Percentiles rank a stretch among this genome's conserved stretches.
phyloP scores from a whole-genome alignment of 2,329 filamentous ascomycete genomes.

The Penicillium sclerotigenum region DNA sequence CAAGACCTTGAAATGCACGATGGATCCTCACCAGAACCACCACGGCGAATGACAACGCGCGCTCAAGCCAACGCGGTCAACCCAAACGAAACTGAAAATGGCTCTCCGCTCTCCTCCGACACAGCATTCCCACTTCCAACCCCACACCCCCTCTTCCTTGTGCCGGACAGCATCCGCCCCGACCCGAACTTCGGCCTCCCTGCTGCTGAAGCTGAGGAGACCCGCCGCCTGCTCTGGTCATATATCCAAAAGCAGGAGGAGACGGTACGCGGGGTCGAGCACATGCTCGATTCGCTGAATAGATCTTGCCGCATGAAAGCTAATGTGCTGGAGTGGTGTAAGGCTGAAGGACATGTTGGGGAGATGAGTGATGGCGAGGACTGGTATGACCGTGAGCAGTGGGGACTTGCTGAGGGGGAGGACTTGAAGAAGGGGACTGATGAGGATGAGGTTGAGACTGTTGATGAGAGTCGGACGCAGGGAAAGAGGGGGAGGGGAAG shows the following conservation, averaged over 20 bases:
- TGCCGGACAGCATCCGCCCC: constrained; percentile 50
- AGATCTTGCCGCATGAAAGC: constrained; percentile 59
- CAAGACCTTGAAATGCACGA: constrained; percentile 35
- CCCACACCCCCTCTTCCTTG: constrained; percentile 57
- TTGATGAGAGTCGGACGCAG: constrained; percentile 40
- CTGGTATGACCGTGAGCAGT: constrained; percentile 63
- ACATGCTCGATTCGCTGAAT: constrained; percentile 55
- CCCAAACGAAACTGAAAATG: constrained; percentile 29
- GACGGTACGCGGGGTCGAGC: constrained; percentile 55
- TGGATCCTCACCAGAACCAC: constrained; percentile 40
- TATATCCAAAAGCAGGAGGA: constrained; percentile 67
- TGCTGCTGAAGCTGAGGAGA: constrained; percentile 59
- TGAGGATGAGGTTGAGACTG: constrained; percentile 57
- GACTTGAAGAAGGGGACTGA: constrained; percentile 60
- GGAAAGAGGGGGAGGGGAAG: constrained; percentile 42
- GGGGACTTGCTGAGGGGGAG: constrained; percentile 54
- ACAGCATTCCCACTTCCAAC: constrained; percentile 34
- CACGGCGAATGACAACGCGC: constrained; percentile 47
- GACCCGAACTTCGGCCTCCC: constrained; percentile 58
- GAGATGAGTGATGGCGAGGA: constrained; percentile 68
- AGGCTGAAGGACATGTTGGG: constrained; percentile 61
- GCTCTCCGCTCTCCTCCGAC: constrained; percentile 29
- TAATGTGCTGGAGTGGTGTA: constrained; percentile 58
- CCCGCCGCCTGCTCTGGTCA: constrained; percentile 57
- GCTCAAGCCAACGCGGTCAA: constrained; percentile 41